A percentile compares a stretch with the other conserved stretches of the same genome.
Evolutionary conservation across 1,284 basidiomycete genomes (phyloP).

Genomic region (Fomes fomentarius): DNA sequence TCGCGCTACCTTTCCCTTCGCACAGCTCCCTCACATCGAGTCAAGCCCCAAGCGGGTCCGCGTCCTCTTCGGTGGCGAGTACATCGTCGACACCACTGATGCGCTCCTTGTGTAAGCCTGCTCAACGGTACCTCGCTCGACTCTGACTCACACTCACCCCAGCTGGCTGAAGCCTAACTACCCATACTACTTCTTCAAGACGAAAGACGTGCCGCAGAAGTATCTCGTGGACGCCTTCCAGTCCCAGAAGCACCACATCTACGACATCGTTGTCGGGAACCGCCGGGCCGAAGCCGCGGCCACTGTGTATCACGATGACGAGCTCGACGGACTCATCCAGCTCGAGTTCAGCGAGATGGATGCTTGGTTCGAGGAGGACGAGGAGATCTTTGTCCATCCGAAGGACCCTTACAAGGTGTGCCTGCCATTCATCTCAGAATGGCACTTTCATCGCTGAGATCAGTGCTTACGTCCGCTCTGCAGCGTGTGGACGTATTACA

Average conservation of each 20-base stretch:
- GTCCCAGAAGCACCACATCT: conserved; percentile 34
- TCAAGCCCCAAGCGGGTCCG: conserved; percentile 49
- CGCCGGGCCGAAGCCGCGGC: conserved; percentile 43
- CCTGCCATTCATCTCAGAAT: background rate
- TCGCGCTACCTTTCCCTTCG: conserved; percentile 20
- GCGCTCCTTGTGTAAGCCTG: conserved; percentile 60
- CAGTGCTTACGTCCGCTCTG: background rate
- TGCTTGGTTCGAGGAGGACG: conserved; percentile 72
- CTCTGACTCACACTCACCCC: background rate
- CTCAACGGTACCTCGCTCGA: no score
- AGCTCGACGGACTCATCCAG: conserved; percentile 50
- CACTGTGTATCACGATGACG: conserved; percentile 44
- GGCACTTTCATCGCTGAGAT: background rate
- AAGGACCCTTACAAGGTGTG: conserved; percentile 71
- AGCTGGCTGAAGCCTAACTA: conserved; percentile 63
- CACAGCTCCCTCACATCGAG: conserved; percentile 32
- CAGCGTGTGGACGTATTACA: conserved; percentile 63
- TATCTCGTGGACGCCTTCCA: conserved; percentile 41
- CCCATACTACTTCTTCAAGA: conserved; percentile 57
- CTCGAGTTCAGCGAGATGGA: conserved; percentile 55
- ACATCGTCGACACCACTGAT: conserved; percentile 54
- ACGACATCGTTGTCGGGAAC: conserved; percentile 50
- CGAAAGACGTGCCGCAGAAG: conserved; percentile 43
- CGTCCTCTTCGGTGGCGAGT: conserved; percentile 53
- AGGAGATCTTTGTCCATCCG: conserved; percentile 60